Evolutionary conservation across 169 alveolate genomes (phyloP).

Genomic region (Plasmodium ovale): DNA sequence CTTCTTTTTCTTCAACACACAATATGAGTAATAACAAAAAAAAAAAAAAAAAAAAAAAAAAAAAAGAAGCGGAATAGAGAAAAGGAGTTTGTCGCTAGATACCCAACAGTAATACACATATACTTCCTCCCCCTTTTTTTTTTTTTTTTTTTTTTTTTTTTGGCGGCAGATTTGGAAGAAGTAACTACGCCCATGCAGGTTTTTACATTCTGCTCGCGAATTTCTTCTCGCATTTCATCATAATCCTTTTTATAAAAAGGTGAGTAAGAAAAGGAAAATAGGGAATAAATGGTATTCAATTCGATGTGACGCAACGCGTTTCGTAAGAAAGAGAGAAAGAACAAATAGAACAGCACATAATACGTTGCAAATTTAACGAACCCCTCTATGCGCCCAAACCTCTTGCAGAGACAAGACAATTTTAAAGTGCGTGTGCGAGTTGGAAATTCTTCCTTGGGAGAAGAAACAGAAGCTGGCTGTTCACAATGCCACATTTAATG

Average conservation of each 20-base stretch:
- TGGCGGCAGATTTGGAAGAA: constrained; percentile 22
- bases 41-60: neutral
- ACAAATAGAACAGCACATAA: too few species aligned
- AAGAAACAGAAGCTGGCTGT: constrained; percentile 23
- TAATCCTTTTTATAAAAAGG: constrained; percentile 57
- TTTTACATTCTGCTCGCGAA: constrained; percentile 47
- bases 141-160: constrained; percentile 19
- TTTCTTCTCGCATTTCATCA: constrained; percentile 40
- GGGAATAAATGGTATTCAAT: neutral
- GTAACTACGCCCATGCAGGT: constrained; percentile 23
- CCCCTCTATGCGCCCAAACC: too few species aligned
- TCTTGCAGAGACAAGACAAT: constrained; percentile 46
- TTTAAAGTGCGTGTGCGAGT: constrained; percentile 47
- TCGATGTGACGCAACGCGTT: too few species aligned
- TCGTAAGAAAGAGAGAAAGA: too few species aligned
- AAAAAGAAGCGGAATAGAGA: neutral
- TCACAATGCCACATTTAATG: constrained; percentile 43
- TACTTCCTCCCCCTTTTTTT: neutral
- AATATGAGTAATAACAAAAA: constrained; percentile 19
- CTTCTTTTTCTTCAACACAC: constrained; percentile 28
- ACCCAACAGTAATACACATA: neutral
- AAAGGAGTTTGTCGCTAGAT: neutral
- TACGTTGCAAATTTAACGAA: too few species aligned
- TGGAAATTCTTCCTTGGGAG: constrained; percentile 71
- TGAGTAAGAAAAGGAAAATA: constrained; percentile 16